Percentiles rank a stretch among this genome's conserved stretches.
These are phyloP conservation scores for Tillandsia leiboldiana DNA, from an alignment of 176 grass and related monocot species.

Conservation along the genomic window DNA sequence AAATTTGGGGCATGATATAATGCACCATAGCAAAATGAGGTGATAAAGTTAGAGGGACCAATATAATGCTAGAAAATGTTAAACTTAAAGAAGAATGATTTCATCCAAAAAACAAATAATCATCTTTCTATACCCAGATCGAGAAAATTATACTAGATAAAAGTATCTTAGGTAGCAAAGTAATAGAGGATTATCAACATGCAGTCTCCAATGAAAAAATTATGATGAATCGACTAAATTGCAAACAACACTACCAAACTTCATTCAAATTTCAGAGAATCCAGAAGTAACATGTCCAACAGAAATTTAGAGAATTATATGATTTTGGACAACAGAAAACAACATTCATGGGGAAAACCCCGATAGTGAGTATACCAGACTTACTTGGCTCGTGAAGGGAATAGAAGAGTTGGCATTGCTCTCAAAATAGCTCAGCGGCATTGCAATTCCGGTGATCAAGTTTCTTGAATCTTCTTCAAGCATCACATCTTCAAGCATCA, in stretches of 20 bases:
- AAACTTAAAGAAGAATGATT: neutral
- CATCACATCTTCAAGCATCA: constrained; percentile 11
- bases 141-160: too few species aligned
- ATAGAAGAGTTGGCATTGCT: constrained; percentile 10
- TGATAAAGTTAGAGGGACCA: neutral
- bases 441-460: constrained; percentile 17
- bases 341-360: neutral
- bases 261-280: too few species aligned
- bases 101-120: too few species aligned
- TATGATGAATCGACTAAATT: too few species aligned
- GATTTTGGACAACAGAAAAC: too few species aligned
- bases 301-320: too few species aligned
- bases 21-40: neutral
- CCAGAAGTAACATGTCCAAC: too few species aligned
- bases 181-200: too few species aligned
- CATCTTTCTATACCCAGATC: too few species aligned
- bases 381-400: neutral
- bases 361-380: neutral
- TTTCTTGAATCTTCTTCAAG: constrained; percentile 20
- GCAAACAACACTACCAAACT: too few species aligned
- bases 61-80: neutral
- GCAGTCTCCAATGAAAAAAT: too few species aligned
- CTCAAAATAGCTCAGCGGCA: constrained; percentile 9
- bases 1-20: neutral
- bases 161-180: too few species aligned